Percentiles rank a stretch among this genome's conserved stretches.
These are phyloP conservation scores for Pseudognaphalium luteoalbum DNA, from an alignment of 129 eudicot genomes.

Conservation along the genomic window DNA sequence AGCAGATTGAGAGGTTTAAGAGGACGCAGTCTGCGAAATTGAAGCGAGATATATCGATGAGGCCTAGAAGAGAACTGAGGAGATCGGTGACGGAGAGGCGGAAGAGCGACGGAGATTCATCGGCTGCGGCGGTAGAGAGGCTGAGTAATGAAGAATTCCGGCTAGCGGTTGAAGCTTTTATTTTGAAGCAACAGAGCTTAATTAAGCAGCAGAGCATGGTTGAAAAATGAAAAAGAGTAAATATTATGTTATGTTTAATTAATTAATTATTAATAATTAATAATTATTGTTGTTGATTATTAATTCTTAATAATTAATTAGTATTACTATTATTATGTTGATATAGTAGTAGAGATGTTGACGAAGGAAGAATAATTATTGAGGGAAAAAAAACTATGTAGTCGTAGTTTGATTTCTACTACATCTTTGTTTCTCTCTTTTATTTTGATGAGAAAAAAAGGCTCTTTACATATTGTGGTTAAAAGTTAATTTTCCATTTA, in stretches of 20 bases:
- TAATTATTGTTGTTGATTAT: not conserved
- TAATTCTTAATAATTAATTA: not conserved
- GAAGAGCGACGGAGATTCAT: constrained; percentile 9
- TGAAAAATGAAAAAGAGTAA: not conserved
- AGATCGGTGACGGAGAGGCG: constrained; percentile 57
- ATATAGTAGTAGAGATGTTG: not conserved
- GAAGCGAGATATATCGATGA: constrained; percentile 36
- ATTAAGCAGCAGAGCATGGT: constrained; percentile 34
- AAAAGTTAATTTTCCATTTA: not conserved
- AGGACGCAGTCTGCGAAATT: constrained; percentile 64
- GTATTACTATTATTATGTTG: not conserved
- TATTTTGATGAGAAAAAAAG: not conserved
- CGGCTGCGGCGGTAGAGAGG: constrained; percentile 21
- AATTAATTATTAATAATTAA: constrained; percentile 1
- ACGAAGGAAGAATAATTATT: not conserved
- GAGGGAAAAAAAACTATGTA: not conserved
- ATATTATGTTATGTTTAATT: not conserved
- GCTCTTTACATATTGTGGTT: not conserved
- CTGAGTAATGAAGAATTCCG: constrained; percentile 41
- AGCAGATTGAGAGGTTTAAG: constrained; percentile 46
- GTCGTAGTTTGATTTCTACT: not conserved
- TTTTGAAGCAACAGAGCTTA: constrained; percentile 32
- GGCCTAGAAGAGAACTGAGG: constrained; percentile 39
- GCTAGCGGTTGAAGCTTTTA: constrained; percentile 35
- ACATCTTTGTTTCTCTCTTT: not conserved